phyloP scores from a whole-genome alignment of 441 rosid genomes.

The Jatropha podagrica region DNA sequence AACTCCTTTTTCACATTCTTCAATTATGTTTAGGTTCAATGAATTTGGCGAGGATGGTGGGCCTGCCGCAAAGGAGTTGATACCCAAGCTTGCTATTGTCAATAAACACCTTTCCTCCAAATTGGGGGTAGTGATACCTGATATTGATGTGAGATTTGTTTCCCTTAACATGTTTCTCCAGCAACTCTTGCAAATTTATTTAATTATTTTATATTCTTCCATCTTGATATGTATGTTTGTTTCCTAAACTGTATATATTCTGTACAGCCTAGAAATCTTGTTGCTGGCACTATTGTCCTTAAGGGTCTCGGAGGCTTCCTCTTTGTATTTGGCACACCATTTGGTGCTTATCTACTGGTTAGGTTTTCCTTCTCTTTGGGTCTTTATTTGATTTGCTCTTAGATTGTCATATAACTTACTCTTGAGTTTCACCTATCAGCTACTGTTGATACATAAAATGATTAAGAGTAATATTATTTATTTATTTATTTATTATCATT shows the following conservation, averaged over 20 bases:
- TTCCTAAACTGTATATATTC: slow-evolving; percentile 1
- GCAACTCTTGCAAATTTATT: background rate
- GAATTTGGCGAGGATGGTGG: slow-evolving; percentile 49
- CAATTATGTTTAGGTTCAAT: slow-evolving; percentile 32
- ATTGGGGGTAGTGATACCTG: slow-evolving; percentile 30
- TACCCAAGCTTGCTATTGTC: slow-evolving; percentile 33
- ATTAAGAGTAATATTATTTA: background rate
- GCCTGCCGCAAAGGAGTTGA: slow-evolving; percentile 36
- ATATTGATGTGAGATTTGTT: slow-evolving; percentile 36
- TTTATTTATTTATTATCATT: too few relatives aligned
- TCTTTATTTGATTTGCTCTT: slow-evolving; percentile 9
- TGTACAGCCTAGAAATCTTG: slow-evolving; percentile 37
- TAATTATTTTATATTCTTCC: background rate
- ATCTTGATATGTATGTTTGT: background rate
- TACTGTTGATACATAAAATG: background rate
- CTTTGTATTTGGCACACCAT: slow-evolving; percentile 41
- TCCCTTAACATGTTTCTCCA: background rate
- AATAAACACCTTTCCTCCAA: slow-evolving; percentile 25
- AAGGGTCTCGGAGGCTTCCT: slow-evolving; percentile 53
- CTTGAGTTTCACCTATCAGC: background rate
- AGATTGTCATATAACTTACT: background rate
- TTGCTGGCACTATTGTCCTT: slow-evolving; percentile 26
- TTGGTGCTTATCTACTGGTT: slow-evolving; percentile 57
- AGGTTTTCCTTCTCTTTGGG: background rate
- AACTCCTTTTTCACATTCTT: background rate